Evolutionary conservation across 352 stramenopile genomes (phyloP).

Genomic region (Phytophthora tubulina): DNA sequence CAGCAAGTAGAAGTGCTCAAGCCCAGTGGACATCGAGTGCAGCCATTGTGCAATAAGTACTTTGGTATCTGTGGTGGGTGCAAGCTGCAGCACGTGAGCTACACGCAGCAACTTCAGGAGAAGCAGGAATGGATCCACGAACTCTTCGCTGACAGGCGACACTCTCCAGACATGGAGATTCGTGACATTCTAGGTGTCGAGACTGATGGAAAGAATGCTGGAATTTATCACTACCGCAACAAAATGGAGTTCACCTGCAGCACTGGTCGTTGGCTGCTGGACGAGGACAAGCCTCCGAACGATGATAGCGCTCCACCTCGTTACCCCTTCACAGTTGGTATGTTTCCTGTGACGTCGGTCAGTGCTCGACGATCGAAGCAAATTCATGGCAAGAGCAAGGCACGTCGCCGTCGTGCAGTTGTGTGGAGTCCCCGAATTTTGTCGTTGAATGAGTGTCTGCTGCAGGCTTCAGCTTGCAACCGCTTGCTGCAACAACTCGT

Average conservation of each 20-base stretch:
- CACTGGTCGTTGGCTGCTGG: slow-evolving; percentile 72
- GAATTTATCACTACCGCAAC: slow-evolving; percentile 73
- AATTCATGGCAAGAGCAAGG: slow-evolving; percentile 43
- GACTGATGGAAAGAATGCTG: neutral
- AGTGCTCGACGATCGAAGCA: slow-evolving; percentile 53
- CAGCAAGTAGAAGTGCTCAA: slow-evolving; percentile 37
- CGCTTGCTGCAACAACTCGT: slow-evolving; percentile 51
- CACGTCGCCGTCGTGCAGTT: slow-evolving; percentile 31
- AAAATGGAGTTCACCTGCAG: slow-evolving; percentile 90
- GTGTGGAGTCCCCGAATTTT: slow-evolving; percentile 75
- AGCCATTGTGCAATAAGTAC: slow-evolving; percentile 59
- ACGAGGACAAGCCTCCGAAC: slow-evolving; percentile 45
- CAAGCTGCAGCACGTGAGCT: slow-evolving; percentile 72
- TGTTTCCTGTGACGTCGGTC: slow-evolving; percentile 71
- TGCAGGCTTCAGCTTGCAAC: slow-evolving; percentile 62
- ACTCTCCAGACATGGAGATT: slow-evolving; percentile 50
- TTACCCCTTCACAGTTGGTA: slow-evolving; percentile 68
- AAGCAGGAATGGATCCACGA: slow-evolving; percentile 67
- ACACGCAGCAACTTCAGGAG: slow-evolving; percentile 62
- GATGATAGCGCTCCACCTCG: slow-evolving; percentile 3
- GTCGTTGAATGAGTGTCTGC: slow-evolving; percentile 65
- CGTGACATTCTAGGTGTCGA: slow-evolving; percentile 53
- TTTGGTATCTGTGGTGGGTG: slow-evolving; percentile 80
- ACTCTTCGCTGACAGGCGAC: slow-evolving; percentile 39
- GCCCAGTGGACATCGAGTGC: slow-evolving; percentile 49